Evolutionary conservation across 2,329 filamentous ascomycete species (phyloP), one percentile per base, ranked within the genome.

Genomic region (Penicillium sp.): DNA sequence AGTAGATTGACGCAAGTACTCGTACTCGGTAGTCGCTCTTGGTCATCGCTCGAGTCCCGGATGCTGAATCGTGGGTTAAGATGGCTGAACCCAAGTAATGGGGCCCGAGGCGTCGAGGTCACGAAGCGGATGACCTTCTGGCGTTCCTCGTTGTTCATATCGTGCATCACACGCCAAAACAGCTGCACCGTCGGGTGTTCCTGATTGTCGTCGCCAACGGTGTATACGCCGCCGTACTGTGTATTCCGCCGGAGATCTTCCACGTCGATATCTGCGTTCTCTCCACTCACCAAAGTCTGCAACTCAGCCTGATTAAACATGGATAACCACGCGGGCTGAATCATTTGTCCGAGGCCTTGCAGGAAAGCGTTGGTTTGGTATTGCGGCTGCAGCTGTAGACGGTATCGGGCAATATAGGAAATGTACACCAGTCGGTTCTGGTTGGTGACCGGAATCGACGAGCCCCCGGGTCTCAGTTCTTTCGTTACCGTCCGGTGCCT

Each of bases 301-400:
- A 99, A 81, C 70, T 99, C 94, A 3, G 84, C 84, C 69, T 96
- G 92, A 71, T 99, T 99, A 78, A 99, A 99, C 94, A 99, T 97
- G 63, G 88, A 91, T 4, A 99, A 81, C 94, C 94, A 99, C 3
- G 84, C 84, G 0, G 92, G 92, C 52, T 92, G 87, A 58, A 99
- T 94, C 66, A 99, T 95, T 58, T 86, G 81, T 20, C 88, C 85
- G 1, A 99, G 83, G 0, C 94, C 94, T 50, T 85, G 85, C 7
- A 99, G 81, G 69, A 99, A 99, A 1, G 91, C 90, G 20, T 85
- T 81, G 0, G 92, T 96, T 66, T 96, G 91, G n/a, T 79, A 75
- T 44, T 82, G 81, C 1, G 90, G 89, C 66, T 97, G 94, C 1
- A 82, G 79, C 49, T 91, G 85, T 0, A 99, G 83, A 10, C 92